Evolutionary conservation across 2,329 filamentous ascomycete species (phyloP).

Genomic region (Ceratocystis cacaofunesta): DNA sequence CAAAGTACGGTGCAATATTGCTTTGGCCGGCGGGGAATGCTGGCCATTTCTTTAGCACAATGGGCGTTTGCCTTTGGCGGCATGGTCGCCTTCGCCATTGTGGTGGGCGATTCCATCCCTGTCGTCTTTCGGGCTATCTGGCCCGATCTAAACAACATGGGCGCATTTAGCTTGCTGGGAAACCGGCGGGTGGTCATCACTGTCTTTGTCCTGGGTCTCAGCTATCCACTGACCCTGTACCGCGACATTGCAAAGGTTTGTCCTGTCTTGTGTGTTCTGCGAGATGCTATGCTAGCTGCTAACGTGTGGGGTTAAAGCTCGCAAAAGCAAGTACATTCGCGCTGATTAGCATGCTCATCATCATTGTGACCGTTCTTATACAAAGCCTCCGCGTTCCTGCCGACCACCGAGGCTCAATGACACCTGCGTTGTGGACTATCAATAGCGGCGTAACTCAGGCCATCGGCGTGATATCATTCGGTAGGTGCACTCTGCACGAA

Average conservation of each 20-base stretch:
- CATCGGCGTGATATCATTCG: slow-evolving; percentile 95
- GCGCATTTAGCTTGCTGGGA: slow-evolving; percentile 68
- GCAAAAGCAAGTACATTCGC: slow-evolving; percentile 92
- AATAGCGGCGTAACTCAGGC: slow-evolving; percentile 87
- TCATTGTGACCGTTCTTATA: slow-evolving; percentile 72
- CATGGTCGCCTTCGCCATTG: slow-evolving; percentile 96
- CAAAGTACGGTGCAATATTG: slow-evolving; percentile 93
- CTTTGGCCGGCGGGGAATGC: slow-evolving; percentile 73
- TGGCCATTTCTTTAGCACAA: slow-evolving; percentile 81
- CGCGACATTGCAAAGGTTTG: slow-evolving; percentile 87
- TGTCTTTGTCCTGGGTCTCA: slow-evolving; percentile 72
- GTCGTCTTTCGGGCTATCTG: slow-evolving; percentile 74
- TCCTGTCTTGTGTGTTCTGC: neutral
- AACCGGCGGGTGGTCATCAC: slow-evolving; percentile 73
- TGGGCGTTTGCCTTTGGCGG: slow-evolving; percentile 98
- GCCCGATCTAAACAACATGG: slow-evolving; percentile 54
- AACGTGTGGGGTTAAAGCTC: slow-evolving; percentile 39
- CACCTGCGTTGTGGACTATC: slow-evolving; percentile 55
- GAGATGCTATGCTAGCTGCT: neutral
- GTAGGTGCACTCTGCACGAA: slow-evolving; percentile 32
- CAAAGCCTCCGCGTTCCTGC: slow-evolving; percentile 63
- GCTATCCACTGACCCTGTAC: slow-evolving; percentile 84
- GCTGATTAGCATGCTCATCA: slow-evolving; percentile 81
- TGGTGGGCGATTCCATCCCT: slow-evolving; percentile 91
- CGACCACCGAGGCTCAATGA: slow-evolving; percentile 57